These are phyloP conservation scores for Spongispora temasekensis DNA, from an alignment of 1,284 basidiomycete species.

Conservation along the genomic window DNA sequence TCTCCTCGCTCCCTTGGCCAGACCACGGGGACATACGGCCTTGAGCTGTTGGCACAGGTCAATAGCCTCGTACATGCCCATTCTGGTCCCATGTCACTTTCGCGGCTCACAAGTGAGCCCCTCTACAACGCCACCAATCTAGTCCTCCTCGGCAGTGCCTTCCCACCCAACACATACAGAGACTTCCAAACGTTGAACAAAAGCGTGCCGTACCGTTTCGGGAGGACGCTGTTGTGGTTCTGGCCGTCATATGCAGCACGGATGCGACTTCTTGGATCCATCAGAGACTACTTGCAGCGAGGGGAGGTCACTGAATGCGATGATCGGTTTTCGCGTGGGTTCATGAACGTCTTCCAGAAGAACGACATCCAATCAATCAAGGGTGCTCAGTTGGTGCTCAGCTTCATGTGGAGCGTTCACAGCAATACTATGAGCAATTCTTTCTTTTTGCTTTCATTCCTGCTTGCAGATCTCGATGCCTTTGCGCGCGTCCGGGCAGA, in stretches of 20 bases:
- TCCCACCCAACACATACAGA: constrained; percentile 18
- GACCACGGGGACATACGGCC: constrained; percentile 14
- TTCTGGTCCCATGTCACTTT: constrained; percentile 12
- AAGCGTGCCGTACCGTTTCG: constrained; percentile 23
- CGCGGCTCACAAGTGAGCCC: constrained; percentile 15
- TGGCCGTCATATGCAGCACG: constrained; percentile 22
- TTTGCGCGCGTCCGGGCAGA: constrained; percentile 23
- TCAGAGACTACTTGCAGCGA: constrained; percentile 17
- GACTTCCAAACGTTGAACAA: constrained; percentile 25
- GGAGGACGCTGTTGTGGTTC: constrained; percentile 13
- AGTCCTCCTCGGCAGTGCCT: constrained; percentile 19
- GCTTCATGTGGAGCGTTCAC: constrained; percentile 29
- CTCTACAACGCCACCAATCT: constrained; percentile 21
- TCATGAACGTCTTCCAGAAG: constrained; percentile 18
- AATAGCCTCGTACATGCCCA: background rate
- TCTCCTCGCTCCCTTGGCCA: constrained; percentile 19
- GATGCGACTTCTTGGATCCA: constrained; percentile 4
- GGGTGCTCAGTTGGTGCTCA: constrained; percentile 23
- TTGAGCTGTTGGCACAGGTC: constrained; percentile 14
- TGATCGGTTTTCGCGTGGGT: constrained; percentile 11
- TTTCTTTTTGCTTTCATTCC: constrained; percentile 20
- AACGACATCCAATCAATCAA: constrained; percentile 20
- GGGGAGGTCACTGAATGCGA: constrained; percentile 6
- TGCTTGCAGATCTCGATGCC: constrained; percentile 16
- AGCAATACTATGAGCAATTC: constrained; percentile 23